Evolutionary conservation across 371 early-diverging fungal genomes (phyloP), one percentile per base, ranked within the genome.

Genomic region (Mortierella sp.): DNA sequence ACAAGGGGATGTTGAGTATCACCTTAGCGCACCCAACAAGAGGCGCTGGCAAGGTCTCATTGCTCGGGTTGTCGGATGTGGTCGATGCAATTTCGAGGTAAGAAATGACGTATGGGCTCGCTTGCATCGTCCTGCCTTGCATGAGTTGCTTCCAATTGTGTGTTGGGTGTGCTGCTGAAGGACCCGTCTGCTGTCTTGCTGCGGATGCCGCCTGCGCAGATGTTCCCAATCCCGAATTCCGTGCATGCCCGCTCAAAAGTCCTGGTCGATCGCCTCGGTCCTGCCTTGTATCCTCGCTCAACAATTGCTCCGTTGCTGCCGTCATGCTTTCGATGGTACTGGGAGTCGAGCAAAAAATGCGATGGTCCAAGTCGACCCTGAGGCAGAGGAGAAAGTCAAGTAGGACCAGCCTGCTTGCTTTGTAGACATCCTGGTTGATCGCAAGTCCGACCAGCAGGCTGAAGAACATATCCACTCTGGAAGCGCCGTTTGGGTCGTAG

Each of bases 311-410:
- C 7, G 84, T 77, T 3, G 79, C 88, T 7, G 78, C 73, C 7
- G 78, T 16, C 71, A 82, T 82, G 63, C 79, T 80, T 50, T 89
- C 86, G 16, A 88, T 78, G 0, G 79, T 80, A 28, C 86, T 85
- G 10, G 88, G 70, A 38, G 57, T 73, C 13, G 85, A 78, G 44
- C 82, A 85, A 70, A 89, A 93, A 28, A 94, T 83, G 34, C 92
- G 88, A 72, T 94, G 93, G 58, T 94, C 92, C 70, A 91, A 88
- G 74, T 91, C 89, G 72, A 92, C 92, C 45, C 93, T 88, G 31
- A 94, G 88, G 11, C 93, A 88, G 13, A 92, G 82, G 47, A 93
- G 72, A 38, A 92, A 81, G 71, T 92, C 93, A 55, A 94, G 81
- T 26, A 92, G 90, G 26, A 91, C 88, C 72, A 94, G 80, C 73